Percentiles rank a stretch among this genome's conserved stretches.
Conservation (phyloP, 176 grass and related monocot species). For the Oryza brachyantha region DNA sequence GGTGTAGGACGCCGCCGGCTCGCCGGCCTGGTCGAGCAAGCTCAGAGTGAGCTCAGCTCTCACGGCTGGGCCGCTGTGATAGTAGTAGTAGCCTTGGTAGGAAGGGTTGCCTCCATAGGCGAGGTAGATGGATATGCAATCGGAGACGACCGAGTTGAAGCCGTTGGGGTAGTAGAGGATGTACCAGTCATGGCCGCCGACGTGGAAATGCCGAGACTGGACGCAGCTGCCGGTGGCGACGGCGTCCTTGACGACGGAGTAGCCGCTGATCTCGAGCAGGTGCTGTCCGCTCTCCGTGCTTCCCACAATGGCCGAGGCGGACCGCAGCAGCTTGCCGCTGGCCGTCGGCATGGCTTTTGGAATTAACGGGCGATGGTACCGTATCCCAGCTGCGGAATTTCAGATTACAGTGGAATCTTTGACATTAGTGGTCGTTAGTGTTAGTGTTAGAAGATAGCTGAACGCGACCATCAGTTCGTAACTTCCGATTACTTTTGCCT, state of each 20-base stretch:
- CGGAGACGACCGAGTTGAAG: accelerated
- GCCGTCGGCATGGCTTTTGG: background rate
- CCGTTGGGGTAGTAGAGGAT: background rate
- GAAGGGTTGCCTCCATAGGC: too few species aligned
- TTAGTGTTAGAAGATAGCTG: too few species aligned
- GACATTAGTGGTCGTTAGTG: too few species aligned
- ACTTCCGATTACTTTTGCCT: too few species aligned
- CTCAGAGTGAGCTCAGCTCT: background rate
- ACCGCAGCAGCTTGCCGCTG: background rate
- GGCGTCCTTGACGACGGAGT: background rate
- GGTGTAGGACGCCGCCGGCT: background rate
- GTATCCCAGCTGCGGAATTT: background rate
- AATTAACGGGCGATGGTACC: background rate
- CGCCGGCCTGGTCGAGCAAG: background rate
- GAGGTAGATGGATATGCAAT: background rate
- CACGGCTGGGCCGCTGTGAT: background rate
- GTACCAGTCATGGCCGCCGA: background rate
- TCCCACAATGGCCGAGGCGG: background rate
- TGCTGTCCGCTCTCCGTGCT: background rate
- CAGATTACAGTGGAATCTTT: background rate
- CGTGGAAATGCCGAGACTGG: background rate
- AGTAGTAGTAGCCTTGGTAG: background rate
- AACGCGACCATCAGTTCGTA: too few species aligned
- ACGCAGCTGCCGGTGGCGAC: accelerated
- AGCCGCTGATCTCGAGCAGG: background rate